Percentiles rank a stretch among this genome's conserved stretches.
These are phyloP conservation scores for Cordyceps cateniannulata DNA, from an alignment of 2,329 filamentous ascomycete species.

Conservation along the genomic window DNA sequence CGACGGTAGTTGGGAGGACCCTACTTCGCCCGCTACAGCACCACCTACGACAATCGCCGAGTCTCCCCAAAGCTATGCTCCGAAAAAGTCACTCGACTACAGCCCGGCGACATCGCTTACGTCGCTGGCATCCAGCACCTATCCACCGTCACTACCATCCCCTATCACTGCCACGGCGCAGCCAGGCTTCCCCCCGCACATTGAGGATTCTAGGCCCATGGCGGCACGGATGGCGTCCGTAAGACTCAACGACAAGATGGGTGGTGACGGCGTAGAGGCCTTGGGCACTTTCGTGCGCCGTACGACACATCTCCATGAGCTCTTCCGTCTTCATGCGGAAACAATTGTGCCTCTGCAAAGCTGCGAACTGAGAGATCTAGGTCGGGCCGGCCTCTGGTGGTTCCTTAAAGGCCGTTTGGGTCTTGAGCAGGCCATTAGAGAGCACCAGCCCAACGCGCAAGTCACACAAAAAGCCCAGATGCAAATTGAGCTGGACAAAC, in stretches of 20 bases:
- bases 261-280: conserved; percentile 55
- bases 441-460: conserved; percentile 36
- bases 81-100: conserved; percentile 27
- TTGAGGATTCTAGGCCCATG: conserved; percentile 23
- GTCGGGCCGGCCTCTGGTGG: conserved; percentile 79
- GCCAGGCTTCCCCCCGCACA: conserved; percentile 20
- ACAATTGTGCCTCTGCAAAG: conserved; percentile 59
- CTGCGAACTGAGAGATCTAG: conserved; percentile 59
- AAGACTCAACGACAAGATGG: conserved; percentile 35
- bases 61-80: conserved; percentile 23
- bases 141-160: conserved; percentile 19
- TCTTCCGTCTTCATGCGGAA: conserved; percentile 75
- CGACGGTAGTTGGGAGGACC: conserved; percentile 27
- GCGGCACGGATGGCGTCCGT: conserved; percentile 28
- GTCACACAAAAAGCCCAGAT: conserved; percentile 43
- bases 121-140: conserved; percentile 25
- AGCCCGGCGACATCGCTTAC: conserved; percentile 35
- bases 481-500: conserved; percentile 49
- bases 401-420: conserved; percentile 74
- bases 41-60: conserved; percentile 12
- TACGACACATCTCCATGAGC: conserved; percentile 65
- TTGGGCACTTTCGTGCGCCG: conserved; percentile 63
- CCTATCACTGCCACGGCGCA: conserved; percentile 13
- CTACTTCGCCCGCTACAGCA: conserved; percentile 17
- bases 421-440: conserved; percentile 66